Conservation (phyloP, 257 asterid species). For the Ballota nigra region DNA sequence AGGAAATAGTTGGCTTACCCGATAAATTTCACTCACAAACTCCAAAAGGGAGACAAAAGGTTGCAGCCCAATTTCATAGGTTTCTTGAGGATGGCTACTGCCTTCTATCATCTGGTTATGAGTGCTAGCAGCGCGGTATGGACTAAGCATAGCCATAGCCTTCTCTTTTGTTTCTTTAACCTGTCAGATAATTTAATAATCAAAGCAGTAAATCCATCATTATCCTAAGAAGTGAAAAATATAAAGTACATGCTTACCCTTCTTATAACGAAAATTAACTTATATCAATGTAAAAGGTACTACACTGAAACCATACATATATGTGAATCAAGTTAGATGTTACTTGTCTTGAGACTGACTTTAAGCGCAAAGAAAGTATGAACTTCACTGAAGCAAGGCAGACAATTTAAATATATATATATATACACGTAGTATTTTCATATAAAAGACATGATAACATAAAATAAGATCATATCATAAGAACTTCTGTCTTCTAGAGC, state of each 20-base stretch:
- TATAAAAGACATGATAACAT: too few species aligned
- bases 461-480: too few species aligned
- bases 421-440: too few species aligned
- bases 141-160: constrained; percentile 78
- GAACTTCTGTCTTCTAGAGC: too few species aligned
- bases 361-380: too few species aligned
- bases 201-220: constrained; percentile 1
- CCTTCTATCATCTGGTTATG: constrained; percentile 60
- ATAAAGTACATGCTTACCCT: not conserved
- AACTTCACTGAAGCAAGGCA: too few species aligned
- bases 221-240: constrained; percentile 14
- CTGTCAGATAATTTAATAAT: constrained; percentile 37
- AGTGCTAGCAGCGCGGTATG: constrained; percentile 48
- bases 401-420: too few species aligned
- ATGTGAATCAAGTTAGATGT: not conserved
- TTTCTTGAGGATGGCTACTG: constrained; percentile 49
- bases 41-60: constrained; percentile 85
- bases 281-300: constrained; percentile 2
- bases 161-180: constrained; percentile 92
- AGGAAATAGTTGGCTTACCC: constrained; percentile 47
- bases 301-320: constrained; percentile 5
- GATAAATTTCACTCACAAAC: constrained; percentile 94
- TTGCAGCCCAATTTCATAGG: constrained; percentile 47
- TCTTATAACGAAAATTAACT: constrained; percentile 5
- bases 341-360: not conserved